Evolutionary conservation across 192 early-diverging fungal genomes (phyloP).

Genomic region (Phlyctochytrium arcticum): DNA sequence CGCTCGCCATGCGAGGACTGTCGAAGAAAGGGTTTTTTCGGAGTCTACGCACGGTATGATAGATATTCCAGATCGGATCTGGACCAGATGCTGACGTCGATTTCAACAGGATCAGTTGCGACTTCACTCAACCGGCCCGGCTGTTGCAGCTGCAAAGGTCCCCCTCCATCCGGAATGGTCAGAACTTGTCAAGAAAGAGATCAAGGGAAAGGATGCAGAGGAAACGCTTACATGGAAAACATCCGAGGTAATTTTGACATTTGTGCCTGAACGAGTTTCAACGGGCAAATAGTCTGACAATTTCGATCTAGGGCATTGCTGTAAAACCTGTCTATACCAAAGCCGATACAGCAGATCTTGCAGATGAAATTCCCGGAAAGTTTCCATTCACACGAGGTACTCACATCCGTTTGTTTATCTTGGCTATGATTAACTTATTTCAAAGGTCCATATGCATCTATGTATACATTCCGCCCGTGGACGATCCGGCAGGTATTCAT

Average conservation of each 20-base stretch:
- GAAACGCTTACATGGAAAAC: conserved; percentile 74
- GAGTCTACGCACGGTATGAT: no score
- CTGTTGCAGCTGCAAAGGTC: background rate
- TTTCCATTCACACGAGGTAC: conserved; percentile 82
- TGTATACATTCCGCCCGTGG: conserved; percentile 83
- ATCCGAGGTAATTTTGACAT: conserved; percentile 51
- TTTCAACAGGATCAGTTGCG: no score
- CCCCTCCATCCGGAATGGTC: conserved; percentile 76
- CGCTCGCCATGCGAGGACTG: no score
- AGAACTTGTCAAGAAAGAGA: conserved; percentile 71
- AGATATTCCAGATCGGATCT: no score
- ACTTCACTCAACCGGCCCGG: no score
- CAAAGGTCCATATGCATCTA: conserved; percentile 52
- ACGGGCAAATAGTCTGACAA: background rate
- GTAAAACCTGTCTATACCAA: conserved; percentile 86
- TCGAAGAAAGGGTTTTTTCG: no score
- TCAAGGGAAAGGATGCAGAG: conserved; percentile 81
- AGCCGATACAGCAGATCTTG: conserved; percentile 53
- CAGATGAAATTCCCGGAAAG: conserved; percentile 73
- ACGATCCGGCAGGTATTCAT: conserved; percentile 70
- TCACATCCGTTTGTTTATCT: no score
- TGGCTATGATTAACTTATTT: conserved; percentile 45
- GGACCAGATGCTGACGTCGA: no score
- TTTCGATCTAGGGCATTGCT: conserved; percentile 53
- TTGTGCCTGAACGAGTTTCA: background rate